phyloP scores from a whole-genome alignment of 352 stramenopile species.

The Lagenidium giganteum region DNA sequence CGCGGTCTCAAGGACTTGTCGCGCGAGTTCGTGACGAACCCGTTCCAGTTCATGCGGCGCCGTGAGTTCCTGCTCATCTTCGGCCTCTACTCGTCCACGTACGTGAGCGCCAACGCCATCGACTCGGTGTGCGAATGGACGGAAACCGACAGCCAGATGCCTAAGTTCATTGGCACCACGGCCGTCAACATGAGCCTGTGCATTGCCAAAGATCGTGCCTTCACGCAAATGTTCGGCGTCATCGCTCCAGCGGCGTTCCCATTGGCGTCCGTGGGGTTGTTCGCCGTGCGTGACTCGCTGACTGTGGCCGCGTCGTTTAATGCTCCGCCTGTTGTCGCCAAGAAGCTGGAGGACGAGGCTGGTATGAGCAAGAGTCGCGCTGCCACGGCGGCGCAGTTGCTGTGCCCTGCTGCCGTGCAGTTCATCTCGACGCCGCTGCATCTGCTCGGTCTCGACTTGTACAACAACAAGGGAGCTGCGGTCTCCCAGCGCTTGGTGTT shows the following conservation, averaged over 20 bases:
- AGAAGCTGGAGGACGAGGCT: slow-evolving; percentile 47
- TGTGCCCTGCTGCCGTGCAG: slow-evolving; percentile 81
- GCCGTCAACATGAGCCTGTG: slow-evolving; percentile 89
- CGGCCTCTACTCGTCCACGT: slow-evolving; percentile 87
- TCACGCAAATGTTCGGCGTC: slow-evolving; percentile 89
- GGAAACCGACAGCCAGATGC: slow-evolving; percentile 76
- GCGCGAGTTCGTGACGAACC: slow-evolving; percentile 50
- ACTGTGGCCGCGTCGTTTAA: slow-evolving; percentile 89
- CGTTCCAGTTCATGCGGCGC: slow-evolving; percentile 77
- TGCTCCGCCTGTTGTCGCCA: slow-evolving; percentile 60
- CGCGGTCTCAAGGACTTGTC: slow-evolving; percentile 62
- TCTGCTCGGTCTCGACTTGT: slow-evolving; percentile 84
- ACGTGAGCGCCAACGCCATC: slow-evolving; percentile 81
- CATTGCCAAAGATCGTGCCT: slow-evolving; percentile 90
- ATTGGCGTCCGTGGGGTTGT: slow-evolving; percentile 76
- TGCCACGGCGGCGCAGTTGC: slow-evolving; percentile 64
- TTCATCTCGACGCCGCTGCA: slow-evolving; percentile 88
- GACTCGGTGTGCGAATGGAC: slow-evolving; percentile 80
- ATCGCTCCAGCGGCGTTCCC: slow-evolving; percentile 73
- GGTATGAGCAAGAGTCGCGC: slow-evolving; percentile 46
- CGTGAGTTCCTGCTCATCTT: slow-evolving; percentile 89
- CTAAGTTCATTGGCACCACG: slow-evolving; percentile 87
- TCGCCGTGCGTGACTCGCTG: slow-evolving; percentile 81
- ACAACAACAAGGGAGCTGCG: slow-evolving; percentile 67
- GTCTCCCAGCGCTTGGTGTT: slow-evolving; percentile 40